Conservation (phyloP, 768 basidiomycete species). For the Naganishia randhawae region DNA sequence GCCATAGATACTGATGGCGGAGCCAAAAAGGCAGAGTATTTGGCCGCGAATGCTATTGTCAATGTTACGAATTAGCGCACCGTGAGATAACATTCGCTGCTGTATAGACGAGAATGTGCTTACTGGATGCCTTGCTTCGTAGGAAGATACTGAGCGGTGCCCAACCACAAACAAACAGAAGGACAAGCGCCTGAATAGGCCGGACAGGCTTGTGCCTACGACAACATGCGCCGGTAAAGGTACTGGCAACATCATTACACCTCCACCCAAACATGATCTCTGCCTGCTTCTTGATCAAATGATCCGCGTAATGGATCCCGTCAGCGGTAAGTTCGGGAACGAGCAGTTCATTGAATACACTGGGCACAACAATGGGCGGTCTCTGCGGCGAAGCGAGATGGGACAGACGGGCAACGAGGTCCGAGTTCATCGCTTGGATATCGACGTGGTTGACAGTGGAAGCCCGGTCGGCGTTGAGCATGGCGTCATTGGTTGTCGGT, state of each 20-base stretch:
- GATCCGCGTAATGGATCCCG: constrained; percentile 73
- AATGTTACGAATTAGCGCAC: not conserved
- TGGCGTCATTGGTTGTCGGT: constrained; percentile 64
- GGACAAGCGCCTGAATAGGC: constrained; percentile 40
- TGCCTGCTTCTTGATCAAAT: constrained; percentile 65
- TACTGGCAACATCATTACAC: constrained; percentile 63
- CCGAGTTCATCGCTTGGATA: constrained; percentile 87
- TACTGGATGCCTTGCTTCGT: constrained; percentile 19
- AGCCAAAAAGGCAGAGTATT: constrained; percentile 34
- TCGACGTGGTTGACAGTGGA: constrained; percentile 69
- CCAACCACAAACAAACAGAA: constrained; percentile 46
- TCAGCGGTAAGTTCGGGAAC: constrained; percentile 72
- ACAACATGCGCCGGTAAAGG: constrained; percentile 59
- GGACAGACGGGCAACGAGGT: constrained; percentile 65
- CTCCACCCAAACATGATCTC: constrained; percentile 72
- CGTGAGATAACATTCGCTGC: not conserved
- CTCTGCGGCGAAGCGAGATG: constrained; percentile 16
- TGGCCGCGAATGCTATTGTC: constrained; percentile 19
- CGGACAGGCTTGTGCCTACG: constrained; percentile 68
- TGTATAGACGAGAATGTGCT: not conserved
- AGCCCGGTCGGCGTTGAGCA: constrained; percentile 64
- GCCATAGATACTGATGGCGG: constrained; percentile 51
- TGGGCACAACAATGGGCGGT: constrained; percentile 60
- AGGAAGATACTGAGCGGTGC: constrained; percentile 55
- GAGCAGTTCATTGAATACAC: constrained; percentile 76